These are phyloP conservation scores for Suaeda aralocaspica DNA, from an alignment of 148 eudicot genomes.

Conservation along the genomic window DNA sequence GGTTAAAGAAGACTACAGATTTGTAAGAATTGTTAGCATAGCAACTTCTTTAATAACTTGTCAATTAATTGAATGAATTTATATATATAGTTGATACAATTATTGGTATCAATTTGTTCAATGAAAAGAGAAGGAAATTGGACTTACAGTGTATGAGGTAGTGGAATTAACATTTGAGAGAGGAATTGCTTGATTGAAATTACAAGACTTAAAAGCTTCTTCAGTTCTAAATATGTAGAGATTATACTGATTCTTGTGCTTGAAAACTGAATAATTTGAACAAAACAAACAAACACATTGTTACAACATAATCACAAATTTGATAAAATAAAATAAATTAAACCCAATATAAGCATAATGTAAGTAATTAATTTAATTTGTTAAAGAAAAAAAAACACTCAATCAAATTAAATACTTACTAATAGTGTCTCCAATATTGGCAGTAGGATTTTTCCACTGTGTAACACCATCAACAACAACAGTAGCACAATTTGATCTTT, in stretches of 20 bases:
- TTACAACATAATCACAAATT: too few species aligned
- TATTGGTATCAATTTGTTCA: too few species aligned
- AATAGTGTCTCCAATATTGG: conserved; percentile 68
- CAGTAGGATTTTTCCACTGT: conserved; percentile 57
- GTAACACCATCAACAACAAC: conserved; percentile 78
- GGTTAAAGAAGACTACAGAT: too few species aligned
- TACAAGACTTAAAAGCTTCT: conserved; percentile 59
- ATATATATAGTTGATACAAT: too few species aligned
- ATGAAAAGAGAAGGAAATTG: background rate
- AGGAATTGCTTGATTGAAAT: conserved; percentile 74
- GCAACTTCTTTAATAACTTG: too few species aligned
- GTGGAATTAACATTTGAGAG: conserved; percentile 55
- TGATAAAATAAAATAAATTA: too few species aligned
- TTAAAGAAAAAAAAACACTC: too few species aligned
- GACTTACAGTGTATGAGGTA: conserved; percentile 48
- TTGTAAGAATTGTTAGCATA: too few species aligned
- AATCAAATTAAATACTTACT: conserved; percentile 47
- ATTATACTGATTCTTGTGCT: conserved; percentile 64
- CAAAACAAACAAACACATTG: background rate
- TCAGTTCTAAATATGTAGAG: conserved; percentile 74
- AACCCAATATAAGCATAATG: too few species aligned
- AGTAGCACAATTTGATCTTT: conserved; percentile 39
- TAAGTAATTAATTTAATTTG: too few species aligned
- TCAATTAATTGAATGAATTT: too few species aligned
- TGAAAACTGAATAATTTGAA: conserved; percentile 47